Evolutionary conservation across 352 stramenopile genomes (phyloP).

Genomic region (Phytopythium aichiense): DNA sequence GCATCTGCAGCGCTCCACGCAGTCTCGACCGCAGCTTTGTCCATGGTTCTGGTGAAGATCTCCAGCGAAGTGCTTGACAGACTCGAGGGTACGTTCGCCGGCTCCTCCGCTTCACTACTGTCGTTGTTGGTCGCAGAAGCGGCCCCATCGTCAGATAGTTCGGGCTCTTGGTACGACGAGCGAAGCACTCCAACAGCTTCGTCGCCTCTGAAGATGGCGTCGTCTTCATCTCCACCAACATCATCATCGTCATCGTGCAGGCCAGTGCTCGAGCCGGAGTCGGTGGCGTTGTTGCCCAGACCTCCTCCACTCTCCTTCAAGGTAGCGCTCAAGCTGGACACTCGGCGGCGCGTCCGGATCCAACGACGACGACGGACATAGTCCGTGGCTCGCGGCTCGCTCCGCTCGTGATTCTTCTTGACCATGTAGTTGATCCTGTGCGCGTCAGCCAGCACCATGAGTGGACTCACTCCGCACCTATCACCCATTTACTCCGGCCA

Average conservation of each 20-base stretch:
- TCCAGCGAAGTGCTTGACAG: constrained; percentile 12
- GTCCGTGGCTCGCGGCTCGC: constrained; percentile 48
- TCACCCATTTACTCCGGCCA: not conserved
- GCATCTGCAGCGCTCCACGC: constrained; percentile 48
- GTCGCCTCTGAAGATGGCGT: not conserved
- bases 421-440: constrained; percentile 56
- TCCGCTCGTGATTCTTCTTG: constrained; percentile 51
- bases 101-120: not conserved
- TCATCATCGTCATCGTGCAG: not conserved
- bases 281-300: not conserved
- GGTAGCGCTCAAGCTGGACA: not conserved
- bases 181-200: not conserved
- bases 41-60: constrained; percentile 39
- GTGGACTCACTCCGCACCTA: no score
- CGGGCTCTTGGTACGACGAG: not conserved
- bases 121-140: not conserved
- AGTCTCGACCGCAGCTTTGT: constrained; percentile 44
- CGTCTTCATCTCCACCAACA: not conserved
- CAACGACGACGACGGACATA: constrained; percentile 67
- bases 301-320: not conserved
- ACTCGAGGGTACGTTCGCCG: constrained; percentile 10
- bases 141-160: not conserved
- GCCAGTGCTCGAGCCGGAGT: not conserved
- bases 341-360: constrained; percentile 47
- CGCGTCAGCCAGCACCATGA: not conserved